Evolutionary conservation across 257 asterid species (phyloP).

Genomic region (Anisodus acutangulus): DNA sequence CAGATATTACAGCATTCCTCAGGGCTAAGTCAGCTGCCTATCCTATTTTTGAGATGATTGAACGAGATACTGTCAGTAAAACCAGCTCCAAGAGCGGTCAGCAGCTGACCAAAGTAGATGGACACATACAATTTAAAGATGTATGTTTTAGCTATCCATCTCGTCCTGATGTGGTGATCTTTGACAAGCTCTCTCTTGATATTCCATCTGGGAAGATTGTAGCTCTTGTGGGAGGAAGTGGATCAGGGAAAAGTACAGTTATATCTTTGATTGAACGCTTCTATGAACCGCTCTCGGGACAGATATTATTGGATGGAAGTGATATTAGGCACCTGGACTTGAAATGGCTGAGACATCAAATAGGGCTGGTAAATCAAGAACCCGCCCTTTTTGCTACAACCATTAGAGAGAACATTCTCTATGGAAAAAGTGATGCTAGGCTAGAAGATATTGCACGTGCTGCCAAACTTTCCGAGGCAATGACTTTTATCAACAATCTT

Average conservation of each 20-base stretch:
- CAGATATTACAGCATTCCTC: constrained; percentile 81
- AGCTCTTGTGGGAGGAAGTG: constrained; percentile 98
- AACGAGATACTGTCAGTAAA: constrained; percentile 57
- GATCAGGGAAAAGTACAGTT: constrained; percentile 96
- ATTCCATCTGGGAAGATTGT: constrained; percentile 88
- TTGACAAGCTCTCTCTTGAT: constrained; percentile 66
- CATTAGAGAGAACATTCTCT: constrained; percentile 78
- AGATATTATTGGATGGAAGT: constrained; percentile 66
- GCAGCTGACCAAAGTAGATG: constrained; percentile 68
- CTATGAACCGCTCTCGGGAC: constrained; percentile 77
- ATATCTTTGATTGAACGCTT: constrained; percentile 91
- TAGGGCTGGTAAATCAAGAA: constrained; percentile 92
- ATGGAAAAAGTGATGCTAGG: constrained; percentile 81
- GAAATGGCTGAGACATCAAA: constrained; percentile 85
- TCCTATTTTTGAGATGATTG: constrained; percentile 94
- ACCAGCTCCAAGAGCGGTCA: constrained; percentile 54
- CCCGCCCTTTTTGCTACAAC: constrained; percentile 95
- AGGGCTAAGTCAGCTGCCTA: constrained; percentile 90
- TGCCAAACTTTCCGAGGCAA: constrained; percentile 86
- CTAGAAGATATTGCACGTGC: constrained; percentile 75
- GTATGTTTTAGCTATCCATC: constrained; percentile 83
- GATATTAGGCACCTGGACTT: constrained; percentile 69
- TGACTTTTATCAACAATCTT: constrained; percentile 79
- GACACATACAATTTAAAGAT: constrained; percentile 77
- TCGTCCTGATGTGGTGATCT: constrained; percentile 76